Evolutionary conservation across 208 protist genomes (phyloP), one percentile per base, ranked within the genome.

Genomic region (Trypanosoma rangeli): DNA sequence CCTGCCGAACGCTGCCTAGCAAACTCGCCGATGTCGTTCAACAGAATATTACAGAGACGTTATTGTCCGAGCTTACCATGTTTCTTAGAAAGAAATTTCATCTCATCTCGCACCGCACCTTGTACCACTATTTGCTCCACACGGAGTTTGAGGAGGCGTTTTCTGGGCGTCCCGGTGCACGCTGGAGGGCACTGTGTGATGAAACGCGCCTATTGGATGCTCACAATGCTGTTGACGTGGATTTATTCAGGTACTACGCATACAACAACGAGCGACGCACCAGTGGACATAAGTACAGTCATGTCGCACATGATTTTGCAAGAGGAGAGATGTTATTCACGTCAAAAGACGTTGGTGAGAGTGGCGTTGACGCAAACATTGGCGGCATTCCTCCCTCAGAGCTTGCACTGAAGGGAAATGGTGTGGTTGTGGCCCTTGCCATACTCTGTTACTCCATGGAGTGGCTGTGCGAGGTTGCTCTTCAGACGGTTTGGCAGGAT

Each of bases 241-340:
- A 89, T 61, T 74, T 95, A 28, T 93, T 86, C 65, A 68, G 59
- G 28, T 95, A 93, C 74, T 95, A 95, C 58, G 73, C 78, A 24
- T 76, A 83, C 42, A 88, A 82, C 79, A 91, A 84, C 65, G 68
- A 78, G 12, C 70, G 86, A 79, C 87, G 87, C 22, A 93, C 87
- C 33, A 92, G 85, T 69, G 87, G 86, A 39, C 87, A 93, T 78
- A 74, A 90, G 69, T 90, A 92, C 70, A 83, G 75, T 66, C 49
- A 63, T 22, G 20, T 64, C 39, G 63, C 55, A 28, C 70, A 58
- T 35, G 71, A 64, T 16, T 50, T 50, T 50, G 3, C 13, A 16
- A 16, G 46, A 20, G 7, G 20, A n/a, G 46, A 50, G 7, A 16
- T 22, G 3, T n/a, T 15, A 5, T 5, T n/a, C 4, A 50, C 7